Conservation (phyloP, 2,329 filamentous ascomycete genomes). For the Ophiostoma himal-ulmi region DNA sequence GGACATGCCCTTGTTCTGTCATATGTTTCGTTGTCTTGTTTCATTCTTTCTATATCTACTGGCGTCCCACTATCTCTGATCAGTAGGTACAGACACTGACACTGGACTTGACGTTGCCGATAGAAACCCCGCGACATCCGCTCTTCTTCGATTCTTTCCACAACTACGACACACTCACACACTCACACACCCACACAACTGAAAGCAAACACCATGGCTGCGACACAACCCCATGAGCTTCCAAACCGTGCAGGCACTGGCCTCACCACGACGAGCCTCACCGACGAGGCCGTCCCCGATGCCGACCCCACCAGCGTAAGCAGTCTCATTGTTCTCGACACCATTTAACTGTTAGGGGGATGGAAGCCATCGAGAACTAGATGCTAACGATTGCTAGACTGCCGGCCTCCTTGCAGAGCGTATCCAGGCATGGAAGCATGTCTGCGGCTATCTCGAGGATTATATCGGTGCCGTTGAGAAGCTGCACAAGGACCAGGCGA, state of each 20-base stretch:
- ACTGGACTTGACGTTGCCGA: not conserved
- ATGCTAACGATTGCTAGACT: constrained; percentile 44
- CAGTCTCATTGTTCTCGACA: not conserved
- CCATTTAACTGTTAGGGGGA: not conserved
- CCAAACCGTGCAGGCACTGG: constrained; percentile 27
- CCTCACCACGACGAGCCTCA: constrained; percentile 35
- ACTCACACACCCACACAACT: not conserved
- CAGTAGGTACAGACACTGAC: not conserved
- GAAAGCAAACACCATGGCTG: constrained; percentile 13
- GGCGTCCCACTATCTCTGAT: not conserved
- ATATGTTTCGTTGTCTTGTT: not conserved
- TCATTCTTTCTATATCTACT: not conserved
- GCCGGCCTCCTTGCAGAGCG: constrained; percentile 79
- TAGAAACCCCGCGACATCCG: not conserved
- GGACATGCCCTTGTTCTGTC: not conserved
- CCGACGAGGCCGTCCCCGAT: constrained; percentile 55
- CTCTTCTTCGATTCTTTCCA: not conserved
- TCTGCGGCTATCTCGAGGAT: constrained; percentile 83
- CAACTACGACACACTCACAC: not conserved
- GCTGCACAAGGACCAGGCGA: constrained; percentile 74
- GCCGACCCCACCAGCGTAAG: constrained; percentile 54
- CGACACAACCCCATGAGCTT: constrained; percentile 21
- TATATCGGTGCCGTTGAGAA: constrained; percentile 84
- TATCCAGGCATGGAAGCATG: constrained; percentile 92
- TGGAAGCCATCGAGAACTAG: not conserved